These are phyloP conservation scores for Erodium texanum DNA, from an alignment of 441 rosid species.

Conservation along the genomic window DNA sequence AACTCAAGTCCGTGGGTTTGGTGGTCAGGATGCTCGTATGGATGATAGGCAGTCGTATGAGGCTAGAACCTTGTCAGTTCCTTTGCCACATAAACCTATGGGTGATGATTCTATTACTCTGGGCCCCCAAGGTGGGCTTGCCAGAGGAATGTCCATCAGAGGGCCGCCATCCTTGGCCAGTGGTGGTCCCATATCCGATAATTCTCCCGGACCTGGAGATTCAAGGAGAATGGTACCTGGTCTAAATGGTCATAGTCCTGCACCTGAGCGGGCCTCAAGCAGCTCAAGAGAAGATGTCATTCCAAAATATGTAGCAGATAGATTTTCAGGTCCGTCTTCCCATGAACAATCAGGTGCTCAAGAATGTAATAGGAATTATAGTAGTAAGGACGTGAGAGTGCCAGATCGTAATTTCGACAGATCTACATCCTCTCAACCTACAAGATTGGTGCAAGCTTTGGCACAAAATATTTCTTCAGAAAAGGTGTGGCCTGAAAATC, in stretches of 20 bases:
- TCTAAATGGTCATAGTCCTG: slow-evolving; percentile 48
- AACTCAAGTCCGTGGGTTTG: slow-evolving; percentile 53
- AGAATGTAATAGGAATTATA: slow-evolving; percentile 43
- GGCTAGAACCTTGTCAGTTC: slow-evolving; percentile 59
- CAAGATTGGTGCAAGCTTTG: slow-evolving; percentile 29
- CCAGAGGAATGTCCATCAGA: slow-evolving; percentile 77
- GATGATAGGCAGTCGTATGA: slow-evolving; percentile 70
- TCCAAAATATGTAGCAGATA: slow-evolving; percentile 40
- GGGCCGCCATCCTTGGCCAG: slow-evolving; percentile 37
- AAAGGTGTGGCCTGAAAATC: slow-evolving; percentile 50
- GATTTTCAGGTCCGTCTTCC: slow-evolving; percentile 40
- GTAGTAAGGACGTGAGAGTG: slow-evolving; percentile 43
- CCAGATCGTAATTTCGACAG: slow-evolving; percentile 48
- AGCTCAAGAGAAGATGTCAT: slow-evolving; percentile 41
- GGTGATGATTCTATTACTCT: slow-evolving; percentile 74
- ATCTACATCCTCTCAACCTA: slow-evolving; percentile 39
- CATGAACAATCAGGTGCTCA: slow-evolving; percentile 43
- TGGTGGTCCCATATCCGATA: slow-evolving; percentile 34
- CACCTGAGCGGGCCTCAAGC: slow-evolving; percentile 33
- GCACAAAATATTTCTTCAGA: slow-evolving; percentile 43
- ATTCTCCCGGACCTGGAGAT: slow-evolving; percentile 41
- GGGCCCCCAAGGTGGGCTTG: slow-evolving; percentile 99
- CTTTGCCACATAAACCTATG: slow-evolving; percentile 60
- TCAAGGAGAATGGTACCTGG: slow-evolving; percentile 46
- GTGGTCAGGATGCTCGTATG: slow-evolving; percentile 62